Evolutionary conservation across 805 yeast genomes (phyloP).

Genomic region (Clavispora santaluciae): DNA sequence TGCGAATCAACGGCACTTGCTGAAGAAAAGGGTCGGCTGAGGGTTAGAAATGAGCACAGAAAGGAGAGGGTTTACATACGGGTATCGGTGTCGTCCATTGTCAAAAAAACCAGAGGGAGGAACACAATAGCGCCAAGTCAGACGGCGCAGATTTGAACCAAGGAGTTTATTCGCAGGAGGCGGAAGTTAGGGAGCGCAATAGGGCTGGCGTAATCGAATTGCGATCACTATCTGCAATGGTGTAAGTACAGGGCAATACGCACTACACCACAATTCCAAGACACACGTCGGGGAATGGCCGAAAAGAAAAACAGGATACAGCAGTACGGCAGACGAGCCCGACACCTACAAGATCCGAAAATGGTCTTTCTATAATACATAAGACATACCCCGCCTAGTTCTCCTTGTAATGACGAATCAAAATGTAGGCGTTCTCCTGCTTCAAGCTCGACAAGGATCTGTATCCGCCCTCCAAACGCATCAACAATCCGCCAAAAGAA

Average conservation of each 20-base stretch:
- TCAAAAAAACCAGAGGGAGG: too few relatives aligned
- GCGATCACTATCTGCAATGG: too few relatives aligned
- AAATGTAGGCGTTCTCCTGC: conserved; percentile 88
- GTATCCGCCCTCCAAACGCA: conserved; percentile 94
- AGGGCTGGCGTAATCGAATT: too few relatives aligned
- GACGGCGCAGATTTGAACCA: too few relatives aligned
- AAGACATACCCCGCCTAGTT: conserved; percentile 9
- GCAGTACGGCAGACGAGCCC: too few relatives aligned
- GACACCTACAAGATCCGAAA: background rate
- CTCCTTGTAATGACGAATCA: conserved; percentile 68
- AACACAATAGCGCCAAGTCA: too few relatives aligned
- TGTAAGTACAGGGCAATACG: background rate
- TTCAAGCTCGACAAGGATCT: conserved; percentile 82
- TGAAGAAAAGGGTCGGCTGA: conserved; percentile 45
- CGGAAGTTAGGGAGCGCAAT: too few relatives aligned
- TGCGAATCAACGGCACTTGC: conserved; percentile 52
- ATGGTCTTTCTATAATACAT: conserved; percentile 9
- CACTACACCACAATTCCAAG: background rate
- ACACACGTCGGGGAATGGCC: too few relatives aligned
- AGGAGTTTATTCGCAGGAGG: too few relatives aligned
- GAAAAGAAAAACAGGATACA: too few relatives aligned
- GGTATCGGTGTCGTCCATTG: conserved; percentile 4
- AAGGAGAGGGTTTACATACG: conserved; percentile 3
- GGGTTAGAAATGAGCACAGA: background rate
- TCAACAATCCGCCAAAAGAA: conserved; percentile 90